Conservation (phyloP, 2,329 filamentous ascomycete genomes). For the Aureobasidium lini region DNA sequence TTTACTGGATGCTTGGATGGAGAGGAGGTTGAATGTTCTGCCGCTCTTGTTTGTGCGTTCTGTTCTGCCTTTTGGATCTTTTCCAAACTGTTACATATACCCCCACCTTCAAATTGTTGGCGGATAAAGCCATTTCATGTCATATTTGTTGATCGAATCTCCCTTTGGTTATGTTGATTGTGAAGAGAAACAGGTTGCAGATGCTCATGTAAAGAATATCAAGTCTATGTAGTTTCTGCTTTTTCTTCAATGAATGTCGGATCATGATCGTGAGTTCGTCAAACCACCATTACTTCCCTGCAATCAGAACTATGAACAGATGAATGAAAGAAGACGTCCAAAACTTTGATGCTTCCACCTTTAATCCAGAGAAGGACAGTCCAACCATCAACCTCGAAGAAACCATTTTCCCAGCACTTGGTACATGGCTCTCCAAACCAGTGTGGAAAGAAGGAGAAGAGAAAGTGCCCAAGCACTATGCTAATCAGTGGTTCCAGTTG, state of each 20-base stretch:
- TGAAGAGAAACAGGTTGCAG: not conserved
- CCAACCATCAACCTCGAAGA: not conserved
- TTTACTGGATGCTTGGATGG: not conserved
- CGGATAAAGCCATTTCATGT: not conserved
- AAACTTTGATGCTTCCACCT: not conserved
- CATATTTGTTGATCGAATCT: not conserved
- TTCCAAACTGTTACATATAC: not conserved
- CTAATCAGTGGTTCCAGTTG: conserved; percentile 18
- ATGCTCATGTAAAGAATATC: not conserved
- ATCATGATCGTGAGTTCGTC: not conserved
- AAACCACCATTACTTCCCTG: not conserved
- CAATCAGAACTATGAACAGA: not conserved
- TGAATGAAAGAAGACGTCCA: not conserved
- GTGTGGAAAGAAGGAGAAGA: not conserved
- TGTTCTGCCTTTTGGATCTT: not conserved
- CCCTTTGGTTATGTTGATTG: not conserved
- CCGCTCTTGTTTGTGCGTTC: not conserved
- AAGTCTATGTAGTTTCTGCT: not conserved
- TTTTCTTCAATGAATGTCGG: not conserved
- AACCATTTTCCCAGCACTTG: conserved; percentile 13
- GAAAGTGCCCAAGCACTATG: not conserved
- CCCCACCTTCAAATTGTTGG: not conserved
- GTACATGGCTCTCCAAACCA: not conserved
- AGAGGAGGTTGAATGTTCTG: not conserved
- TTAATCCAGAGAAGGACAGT: not conserved